Percentiles rank a stretch among this genome's conserved stretches.
Conservation (phyloP, 192 early-diverging fungal species). For the Rhizophagus clarus region DNA sequence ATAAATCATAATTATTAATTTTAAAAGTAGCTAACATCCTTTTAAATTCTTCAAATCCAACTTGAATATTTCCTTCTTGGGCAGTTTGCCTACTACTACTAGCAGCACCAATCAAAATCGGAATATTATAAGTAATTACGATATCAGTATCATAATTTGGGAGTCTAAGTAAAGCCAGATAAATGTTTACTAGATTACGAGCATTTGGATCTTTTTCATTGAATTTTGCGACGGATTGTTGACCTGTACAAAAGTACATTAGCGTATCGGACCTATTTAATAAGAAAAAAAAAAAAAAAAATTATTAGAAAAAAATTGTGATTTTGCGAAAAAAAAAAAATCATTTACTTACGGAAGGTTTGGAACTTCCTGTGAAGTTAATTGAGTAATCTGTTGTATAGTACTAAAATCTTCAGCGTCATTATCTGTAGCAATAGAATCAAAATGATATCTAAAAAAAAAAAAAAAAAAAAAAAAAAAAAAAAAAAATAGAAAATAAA, state of each 20-base stretch:
- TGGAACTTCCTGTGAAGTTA: conserved; percentile 47
- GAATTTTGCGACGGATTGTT: conserved; percentile 80
- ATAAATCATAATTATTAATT: conserved; percentile 62
- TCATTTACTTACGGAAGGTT: conserved; percentile 56
- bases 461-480: background rate
- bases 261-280: conserved; percentile 31
- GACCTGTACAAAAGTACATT: conserved; percentile 60
- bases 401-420: conserved; percentile 58
- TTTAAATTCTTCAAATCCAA: conserved; percentile 49
- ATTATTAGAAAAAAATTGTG: background rate
- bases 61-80: conserved; percentile 35
- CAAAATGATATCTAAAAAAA: conserved; percentile 70
- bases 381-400: conserved; percentile 43
- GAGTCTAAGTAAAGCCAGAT: conserved; percentile 74
- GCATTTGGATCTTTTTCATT: conserved; percentile 61
- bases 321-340: background rate
- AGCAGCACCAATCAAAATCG: conserved; percentile 51
- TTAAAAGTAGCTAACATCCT: conserved; percentile 43
- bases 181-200: conserved; percentile 63
- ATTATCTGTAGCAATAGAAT: conserved; percentile 78
- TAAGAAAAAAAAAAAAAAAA: conserved; percentile 2
- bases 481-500: too few relatives aligned
- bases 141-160: conserved; percentile 72
- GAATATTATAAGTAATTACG: conserved; percentile 76
- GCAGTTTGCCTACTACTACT: conserved; percentile 54